Percentiles rank a stretch among this genome's conserved stretches.
phyloP scores from a whole-genome alignment of 1,284 basidiomycete species.

The Boletus semigastroideus region DNA sequence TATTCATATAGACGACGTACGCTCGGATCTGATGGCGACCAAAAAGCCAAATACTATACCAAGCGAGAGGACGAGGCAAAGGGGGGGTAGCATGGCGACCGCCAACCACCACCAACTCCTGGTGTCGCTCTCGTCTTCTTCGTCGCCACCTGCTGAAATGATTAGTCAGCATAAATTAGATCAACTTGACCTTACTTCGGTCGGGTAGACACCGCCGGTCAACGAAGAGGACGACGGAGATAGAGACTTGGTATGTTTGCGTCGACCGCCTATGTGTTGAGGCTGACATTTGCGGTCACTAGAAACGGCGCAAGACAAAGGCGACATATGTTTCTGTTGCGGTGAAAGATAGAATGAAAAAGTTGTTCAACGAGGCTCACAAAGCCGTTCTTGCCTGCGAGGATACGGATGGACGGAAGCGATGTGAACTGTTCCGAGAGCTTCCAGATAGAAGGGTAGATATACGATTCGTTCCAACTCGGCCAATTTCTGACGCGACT shows the following conservation, averaged over 20 bases:
- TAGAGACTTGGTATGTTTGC: conserved; percentile 56
- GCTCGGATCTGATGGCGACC: too few species aligned
- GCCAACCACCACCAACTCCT: too few species aligned
- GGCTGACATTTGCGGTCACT: conserved; percentile 1
- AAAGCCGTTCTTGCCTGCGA: conserved; percentile 77
- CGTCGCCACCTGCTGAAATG: too few species aligned
- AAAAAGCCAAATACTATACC: too few species aligned
- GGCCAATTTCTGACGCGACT: conserved; percentile 1
- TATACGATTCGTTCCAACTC: not conserved
- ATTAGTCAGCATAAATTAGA: too few species aligned
- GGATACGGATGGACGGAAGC: conserved; percentile 71
- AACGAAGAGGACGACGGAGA: conserved; percentile 71
- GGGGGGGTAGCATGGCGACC: too few species aligned
- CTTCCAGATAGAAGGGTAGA: conserved; percentile 74
- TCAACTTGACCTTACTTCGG: too few species aligned
- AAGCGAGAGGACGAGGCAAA: too few species aligned
- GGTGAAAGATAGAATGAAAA: conserved; percentile 80
- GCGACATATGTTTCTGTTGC: conserved; percentile 51
- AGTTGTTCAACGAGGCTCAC: conserved; percentile 79
- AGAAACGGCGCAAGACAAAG: conserved; percentile 82
- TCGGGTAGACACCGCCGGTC: conserved; percentile 72
- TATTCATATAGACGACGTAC: too few species aligned
- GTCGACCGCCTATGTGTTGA: not conserved
- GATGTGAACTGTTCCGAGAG: conserved; percentile 83
- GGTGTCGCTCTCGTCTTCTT: too few species aligned